Base-by-base conservation (phyloP, 1,139 yeast species). In the Geotrichum phurueaensis region DNA sequence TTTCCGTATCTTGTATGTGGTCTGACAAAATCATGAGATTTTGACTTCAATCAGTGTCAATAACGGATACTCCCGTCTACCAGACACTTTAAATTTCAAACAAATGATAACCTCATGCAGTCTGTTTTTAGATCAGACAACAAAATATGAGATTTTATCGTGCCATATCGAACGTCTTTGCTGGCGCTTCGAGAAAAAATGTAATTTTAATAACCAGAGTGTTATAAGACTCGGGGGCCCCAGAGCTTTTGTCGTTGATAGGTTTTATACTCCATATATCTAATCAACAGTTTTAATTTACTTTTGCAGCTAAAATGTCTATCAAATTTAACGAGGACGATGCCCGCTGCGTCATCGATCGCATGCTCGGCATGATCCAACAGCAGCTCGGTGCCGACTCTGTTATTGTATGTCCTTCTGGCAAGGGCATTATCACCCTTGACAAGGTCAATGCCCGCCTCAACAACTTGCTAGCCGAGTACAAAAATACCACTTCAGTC, bases 271-370 rank as follows among this genome's bases (percentile, higher is more conserved):
- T 7, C 20, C 47, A 39, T n/a, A 33, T 9, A 12, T 9, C 15
- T 12, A 39, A n/a, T 39, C 22, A 39, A 39, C 18, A 39, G 18
- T 39, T 39, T 39, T 18, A 39, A n/a, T 39, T 7, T 39, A n/a
- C 47, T 10, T 15, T 33, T n/a, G 15, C 47, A 39, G 50, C 50
- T 22, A 31, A 31, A 31, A 51, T 51, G 53, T 51, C 53, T 25
- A 29, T 52, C 48, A 52, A 52, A 52, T 52, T 52, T n/a, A 52
- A 39, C 13, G 48, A 52, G 13, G 45, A 36, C 22, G 54, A 52
- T 36, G 54, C 54, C n/a, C 36, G 39, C 20, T 18, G 25, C n/a
- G 27, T 52, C 15, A 33, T 52, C n/a, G 31, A 18, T 12, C 25
- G 48, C 15, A 33, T 47, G n/a, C 45, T 52, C 12, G 45, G 20